These are phyloP conservation scores for Quercus glauca DNA, from an alignment of 306 rosid genomes.

Conservation along the genomic window DNA sequence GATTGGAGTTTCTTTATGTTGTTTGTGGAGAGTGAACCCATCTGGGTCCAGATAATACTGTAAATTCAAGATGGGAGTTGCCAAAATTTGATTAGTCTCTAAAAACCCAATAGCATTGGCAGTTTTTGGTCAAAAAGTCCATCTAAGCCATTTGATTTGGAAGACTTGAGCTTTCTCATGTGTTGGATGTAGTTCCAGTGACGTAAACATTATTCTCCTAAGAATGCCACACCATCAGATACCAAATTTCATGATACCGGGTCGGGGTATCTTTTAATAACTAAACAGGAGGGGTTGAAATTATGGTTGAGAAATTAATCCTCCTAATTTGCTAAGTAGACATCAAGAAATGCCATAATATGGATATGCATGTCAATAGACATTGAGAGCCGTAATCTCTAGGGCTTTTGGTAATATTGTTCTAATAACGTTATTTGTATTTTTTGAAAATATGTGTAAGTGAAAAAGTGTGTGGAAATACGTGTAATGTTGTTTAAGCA, in stretches of 20 bases:
- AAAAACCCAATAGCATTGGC: background rate
- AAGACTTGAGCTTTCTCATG: no score
- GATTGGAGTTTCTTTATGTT: background rate
- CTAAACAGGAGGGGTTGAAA: background rate
- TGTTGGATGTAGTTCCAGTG: no score
- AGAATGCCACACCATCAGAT: background rate
- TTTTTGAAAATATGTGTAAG: no score
- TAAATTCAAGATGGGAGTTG: background rate
- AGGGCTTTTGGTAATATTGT: no score
- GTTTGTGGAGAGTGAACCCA: background rate
- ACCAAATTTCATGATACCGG: background rate
- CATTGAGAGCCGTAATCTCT: no score
- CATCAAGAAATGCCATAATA: background rate
- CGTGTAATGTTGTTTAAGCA: no score
- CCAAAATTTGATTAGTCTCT: background rate
- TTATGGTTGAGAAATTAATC: background rate
- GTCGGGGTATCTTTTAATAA: background rate
- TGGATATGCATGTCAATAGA: no score
- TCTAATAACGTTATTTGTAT: no score
- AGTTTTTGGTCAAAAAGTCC: no score
- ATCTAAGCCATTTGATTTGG: no score
- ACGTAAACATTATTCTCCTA: background rate
- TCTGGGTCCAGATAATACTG: background rate
- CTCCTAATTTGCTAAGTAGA: background rate
- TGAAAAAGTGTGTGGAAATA: no score